Percentiles rank a stretch among this genome's conserved stretches.
phyloP scores from a whole-genome alignment of 225 moss, liverwort and hornwort genomes.

The Takakia lepidozioides region DNA sequence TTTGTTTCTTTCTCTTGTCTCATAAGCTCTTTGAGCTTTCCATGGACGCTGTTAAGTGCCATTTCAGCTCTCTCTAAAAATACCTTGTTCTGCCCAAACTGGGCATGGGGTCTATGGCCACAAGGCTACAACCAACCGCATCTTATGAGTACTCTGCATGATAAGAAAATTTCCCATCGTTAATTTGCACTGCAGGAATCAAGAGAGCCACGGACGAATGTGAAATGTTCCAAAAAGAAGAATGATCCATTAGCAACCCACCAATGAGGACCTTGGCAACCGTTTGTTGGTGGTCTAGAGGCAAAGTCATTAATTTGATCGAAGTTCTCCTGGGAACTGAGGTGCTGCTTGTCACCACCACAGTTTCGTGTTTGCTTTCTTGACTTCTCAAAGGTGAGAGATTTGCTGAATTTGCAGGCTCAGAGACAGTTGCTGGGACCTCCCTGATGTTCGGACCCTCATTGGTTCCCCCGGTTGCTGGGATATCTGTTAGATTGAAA shows the following conservation, averaged over 20 bases:
- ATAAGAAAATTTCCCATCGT: too few relatives aligned
- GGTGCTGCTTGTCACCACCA: background rate
- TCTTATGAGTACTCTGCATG: background rate
- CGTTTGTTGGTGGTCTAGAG: background rate
- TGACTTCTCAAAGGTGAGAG: conserved; percentile 2
- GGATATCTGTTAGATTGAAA: background rate
- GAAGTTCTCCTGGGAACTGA: background rate
- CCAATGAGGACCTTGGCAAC: background rate
- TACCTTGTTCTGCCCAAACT: background rate
- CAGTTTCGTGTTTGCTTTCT: background rate
- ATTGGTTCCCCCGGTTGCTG: background rate
- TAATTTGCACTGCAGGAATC: background rate
- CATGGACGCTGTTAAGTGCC: too few relatives aligned
- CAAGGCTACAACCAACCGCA: too few relatives aligned
- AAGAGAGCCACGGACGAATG: background rate
- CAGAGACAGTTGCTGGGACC: too few relatives aligned
- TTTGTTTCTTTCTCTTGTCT: too few relatives aligned
- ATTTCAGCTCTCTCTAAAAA: background rate
- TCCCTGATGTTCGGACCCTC: background rate
- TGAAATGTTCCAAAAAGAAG: too few relatives aligned
- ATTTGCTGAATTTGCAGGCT: background rate
- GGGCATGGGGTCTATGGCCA: too few relatives aligned
- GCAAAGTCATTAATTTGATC: background rate
- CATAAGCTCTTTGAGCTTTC: too few relatives aligned
- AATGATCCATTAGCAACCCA: too few relatives aligned